Conservation (phyloP, 257 asterid species). For the Solanum sitiens region DNA sequence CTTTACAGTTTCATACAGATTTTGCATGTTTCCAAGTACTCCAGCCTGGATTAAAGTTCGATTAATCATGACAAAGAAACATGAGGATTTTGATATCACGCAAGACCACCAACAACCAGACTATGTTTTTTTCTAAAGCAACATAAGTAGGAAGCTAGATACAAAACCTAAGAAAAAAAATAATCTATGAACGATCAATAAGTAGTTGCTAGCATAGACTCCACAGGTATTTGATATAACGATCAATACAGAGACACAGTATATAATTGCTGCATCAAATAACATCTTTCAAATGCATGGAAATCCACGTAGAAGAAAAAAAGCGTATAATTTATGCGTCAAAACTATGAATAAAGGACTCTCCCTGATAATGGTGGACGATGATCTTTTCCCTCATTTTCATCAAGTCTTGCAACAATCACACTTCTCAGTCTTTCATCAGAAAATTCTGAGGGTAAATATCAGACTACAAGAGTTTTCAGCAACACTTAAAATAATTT, state of each 20-base stretch:
- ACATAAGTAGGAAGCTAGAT: neutral
- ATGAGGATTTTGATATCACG: neutral
- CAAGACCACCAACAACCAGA: neutral
- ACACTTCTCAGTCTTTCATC: neutral
- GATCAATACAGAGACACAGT: neutral
- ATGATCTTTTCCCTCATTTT: neutral
- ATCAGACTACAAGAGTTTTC: neutral
- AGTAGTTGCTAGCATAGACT: neutral
- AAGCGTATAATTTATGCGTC: neutral
- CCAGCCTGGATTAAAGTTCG: slow-evolving; percentile 58
- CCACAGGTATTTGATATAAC: neutral
- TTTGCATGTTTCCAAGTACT: slow-evolving; percentile 92
- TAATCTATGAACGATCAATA: neutral
- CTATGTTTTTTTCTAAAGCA: neutral
- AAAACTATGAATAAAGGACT: neutral
- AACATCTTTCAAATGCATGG: neutral
- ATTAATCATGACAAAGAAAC: neutral
- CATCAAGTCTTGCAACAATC: neutral
- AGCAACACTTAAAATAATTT: neutral
- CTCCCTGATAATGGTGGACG: neutral
- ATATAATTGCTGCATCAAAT: neutral
- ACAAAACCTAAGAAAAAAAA: neutral
- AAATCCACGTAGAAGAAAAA: neutral
- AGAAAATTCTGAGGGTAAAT: neutral
- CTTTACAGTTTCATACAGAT: slow-evolving; percentile 86